These are phyloP conservation scores for Termitomyces titanicus DNA, from an alignment of 768 basidiomycete species.

Conservation along the genomic window DNA sequence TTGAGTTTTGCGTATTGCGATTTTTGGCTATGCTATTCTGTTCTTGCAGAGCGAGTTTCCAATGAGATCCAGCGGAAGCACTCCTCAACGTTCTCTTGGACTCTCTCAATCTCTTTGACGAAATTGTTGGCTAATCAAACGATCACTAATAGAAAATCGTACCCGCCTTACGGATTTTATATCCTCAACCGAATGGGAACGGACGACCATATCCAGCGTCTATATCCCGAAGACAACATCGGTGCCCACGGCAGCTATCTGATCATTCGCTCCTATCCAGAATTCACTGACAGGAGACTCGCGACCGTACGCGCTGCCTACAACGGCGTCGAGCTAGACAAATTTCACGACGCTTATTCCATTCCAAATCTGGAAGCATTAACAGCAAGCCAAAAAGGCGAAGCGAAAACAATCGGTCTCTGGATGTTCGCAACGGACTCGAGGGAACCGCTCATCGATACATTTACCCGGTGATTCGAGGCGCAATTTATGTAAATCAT, in stretches of 20 bases:
- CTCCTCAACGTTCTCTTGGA: too few species aligned
- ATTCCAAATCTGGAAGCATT: conserved; percentile 42
- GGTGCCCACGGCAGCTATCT: conserved; percentile 59
- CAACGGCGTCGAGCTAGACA: conserved; percentile 31
- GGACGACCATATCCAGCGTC: conserved; percentile 70
- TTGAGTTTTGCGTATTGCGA: background rate
- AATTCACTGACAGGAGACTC: conserved; percentile 54
- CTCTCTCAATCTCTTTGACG: background rate
- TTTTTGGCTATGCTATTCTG: background rate
- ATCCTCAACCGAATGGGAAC: conserved; percentile 80
- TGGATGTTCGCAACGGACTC: conserved; percentile 74
- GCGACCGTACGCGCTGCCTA: conserved; percentile 28
- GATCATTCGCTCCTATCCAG: conserved; percentile 71
- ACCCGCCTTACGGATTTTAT: conserved; percentile 83
- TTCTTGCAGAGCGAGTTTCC: too few species aligned
- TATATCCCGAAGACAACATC: conserved; percentile 79
- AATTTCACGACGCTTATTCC: conserved; percentile 49
- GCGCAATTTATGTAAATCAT: conserved; percentile 1
- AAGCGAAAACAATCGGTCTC: conserved; percentile 57
- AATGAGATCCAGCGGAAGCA: too few species aligned
- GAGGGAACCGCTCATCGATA: conserved; percentile 64
- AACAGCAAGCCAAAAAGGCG: conserved; percentile 50
- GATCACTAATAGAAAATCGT: conserved; percentile 48
- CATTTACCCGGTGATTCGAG: conserved; percentile 12
- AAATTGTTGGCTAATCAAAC: conserved; percentile 6